Base-by-base conservation (phyloP, 192 early-diverging fungal species). In the Coemansia sp. region DNA sequence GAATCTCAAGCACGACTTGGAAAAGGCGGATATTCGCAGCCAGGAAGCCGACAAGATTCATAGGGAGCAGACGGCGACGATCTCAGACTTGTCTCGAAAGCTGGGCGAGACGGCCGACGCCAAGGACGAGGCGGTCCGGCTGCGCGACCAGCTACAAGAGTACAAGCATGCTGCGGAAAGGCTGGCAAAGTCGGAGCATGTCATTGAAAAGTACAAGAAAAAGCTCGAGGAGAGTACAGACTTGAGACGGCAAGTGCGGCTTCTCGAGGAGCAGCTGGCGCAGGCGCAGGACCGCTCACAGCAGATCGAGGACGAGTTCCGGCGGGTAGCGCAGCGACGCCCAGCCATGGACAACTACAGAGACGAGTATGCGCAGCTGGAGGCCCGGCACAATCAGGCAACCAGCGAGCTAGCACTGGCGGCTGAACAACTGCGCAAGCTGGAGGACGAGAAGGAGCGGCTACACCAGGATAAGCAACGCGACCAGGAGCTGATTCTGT, bases 151-250 rank as follows among this genome's bases (percentile, higher is more conserved):
- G 77, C 70, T 99, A 19, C 92, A 97, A 62, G 96, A 97, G 76
- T 92, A 94, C 71, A 85, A 89, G 42, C 93, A 95, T 71, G 86
- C 91, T 0, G 92, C 92, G n/a, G 96, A 97, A 61, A 93, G 92
- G 64, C 85, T 97, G 13, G 89, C 91, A 83, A 97, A 96, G 85
- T 87, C 92, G 2, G 97, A 99, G 73, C 93, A 94, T 34, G 89
- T 95, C 34, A 89, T 96, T 68, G 96, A 98, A 74, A 97, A 97
- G 75, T 99, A 94, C 80, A 96, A 95, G 72, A 95, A 95, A 81
- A 92, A 95, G 53, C 84, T 96, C 5, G 96, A 98, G 62, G 96
- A 98, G 50, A 88, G 85, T 42, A 88, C 86, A 0, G 94, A 97
- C 63, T 61, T 96, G 50, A 83, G 89, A 40, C 86, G 90, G 58